Conservation (phyloP, 306 rosid genomes). For the Astragalus membranaceus region DNA sequence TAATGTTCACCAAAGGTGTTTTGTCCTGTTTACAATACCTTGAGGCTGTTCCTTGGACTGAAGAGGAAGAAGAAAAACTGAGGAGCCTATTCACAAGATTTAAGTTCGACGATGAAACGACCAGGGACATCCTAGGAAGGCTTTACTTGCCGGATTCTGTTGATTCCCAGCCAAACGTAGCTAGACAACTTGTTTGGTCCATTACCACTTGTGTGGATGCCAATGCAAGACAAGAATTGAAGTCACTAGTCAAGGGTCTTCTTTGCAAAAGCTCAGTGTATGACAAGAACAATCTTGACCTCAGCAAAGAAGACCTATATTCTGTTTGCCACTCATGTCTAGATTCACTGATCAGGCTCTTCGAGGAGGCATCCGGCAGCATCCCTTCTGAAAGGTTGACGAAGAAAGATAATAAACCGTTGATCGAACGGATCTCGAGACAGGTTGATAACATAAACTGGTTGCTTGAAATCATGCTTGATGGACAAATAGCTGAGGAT, state of each 20-base stretch:
- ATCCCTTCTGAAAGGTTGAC: conserved; percentile 18
- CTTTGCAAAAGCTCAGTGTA: conserved; percentile 81
- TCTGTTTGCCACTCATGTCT: conserved; percentile 54
- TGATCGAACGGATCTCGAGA: conserved; percentile 55
- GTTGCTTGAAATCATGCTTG: conserved; percentile 78
- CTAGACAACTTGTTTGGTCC: conserved; percentile 62
- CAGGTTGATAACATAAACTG: conserved; percentile 82
- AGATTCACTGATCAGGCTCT: conserved; percentile 43
- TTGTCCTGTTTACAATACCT: conserved; percentile 67
- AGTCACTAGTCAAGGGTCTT: conserved; percentile 68
- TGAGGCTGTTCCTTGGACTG: conserved; percentile 94
- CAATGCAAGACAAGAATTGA: conserved; percentile 69
- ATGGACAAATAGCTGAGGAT: conserved; percentile 75
- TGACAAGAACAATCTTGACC: conserved; percentile 59
- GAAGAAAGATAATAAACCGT: conserved; percentile 49
- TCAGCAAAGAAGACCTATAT: conserved; percentile 66
- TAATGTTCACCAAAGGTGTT: conserved; percentile 71
- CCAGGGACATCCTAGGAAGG: conserved; percentile 69
- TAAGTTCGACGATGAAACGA: conserved; percentile 67
- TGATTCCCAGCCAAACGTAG: conserved; percentile 43
- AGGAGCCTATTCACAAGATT: conserved; percentile 58
- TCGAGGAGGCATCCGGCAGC: conserved; percentile 45
- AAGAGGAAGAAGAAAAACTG: conserved; percentile 84
- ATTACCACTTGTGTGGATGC: conserved; percentile 55
- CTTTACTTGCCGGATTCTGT: conserved; percentile 40